phyloP scores from a whole-genome alignment of 2,329 filamentous ascomycete species.

The Metarhizium brunneum region DNA sequence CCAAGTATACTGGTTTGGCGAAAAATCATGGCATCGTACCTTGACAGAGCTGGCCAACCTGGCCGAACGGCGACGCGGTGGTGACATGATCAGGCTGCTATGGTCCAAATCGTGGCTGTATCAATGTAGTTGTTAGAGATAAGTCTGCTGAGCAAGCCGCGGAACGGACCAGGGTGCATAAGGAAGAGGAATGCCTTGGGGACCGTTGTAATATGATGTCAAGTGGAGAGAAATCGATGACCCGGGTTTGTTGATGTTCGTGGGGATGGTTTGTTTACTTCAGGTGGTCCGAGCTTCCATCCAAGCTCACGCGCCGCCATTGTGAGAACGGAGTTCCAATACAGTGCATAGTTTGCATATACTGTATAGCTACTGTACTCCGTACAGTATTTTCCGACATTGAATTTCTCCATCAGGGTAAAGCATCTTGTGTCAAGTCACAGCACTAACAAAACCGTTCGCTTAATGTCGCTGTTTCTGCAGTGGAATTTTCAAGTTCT shows the following conservation, averaged over 20 bases:
- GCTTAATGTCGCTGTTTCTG: no score
- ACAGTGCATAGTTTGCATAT: neutral
- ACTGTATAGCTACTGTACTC: no score
- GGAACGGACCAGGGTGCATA: slow-evolving; percentile 1
- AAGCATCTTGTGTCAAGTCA: no score
- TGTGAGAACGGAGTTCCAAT: neutral
- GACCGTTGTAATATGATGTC: slow-evolving; percentile 7
- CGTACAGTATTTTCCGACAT: no score
- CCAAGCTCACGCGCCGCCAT: neutral
- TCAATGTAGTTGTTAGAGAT: neutral
- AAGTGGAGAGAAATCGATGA: slow-evolving; percentile 3
- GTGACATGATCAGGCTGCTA: slow-evolving; percentile 23
- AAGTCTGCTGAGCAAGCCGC: slow-evolving; percentile 3
- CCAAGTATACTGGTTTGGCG: neutral
- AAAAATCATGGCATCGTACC: slow-evolving; percentile 19
- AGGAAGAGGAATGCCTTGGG: slow-evolving; percentile 7
- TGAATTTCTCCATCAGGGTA: no score
- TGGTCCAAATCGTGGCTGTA: neutral
- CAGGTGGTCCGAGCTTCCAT: slow-evolving; percentile 1
- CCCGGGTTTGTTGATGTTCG: slow-evolving; percentile 11
- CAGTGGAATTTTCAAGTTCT: no score
- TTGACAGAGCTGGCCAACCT: slow-evolving; percentile 30
- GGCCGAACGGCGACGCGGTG: slow-evolving; percentile 34
- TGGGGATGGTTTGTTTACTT: slow-evolving; percentile 18
- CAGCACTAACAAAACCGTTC: no score